A percentile compares a stretch with the other conserved stretches of the same genome.
phyloP scores from a whole-genome alignment of 1,139 yeast species.

The Saccharomyces hybrid region DNA sequence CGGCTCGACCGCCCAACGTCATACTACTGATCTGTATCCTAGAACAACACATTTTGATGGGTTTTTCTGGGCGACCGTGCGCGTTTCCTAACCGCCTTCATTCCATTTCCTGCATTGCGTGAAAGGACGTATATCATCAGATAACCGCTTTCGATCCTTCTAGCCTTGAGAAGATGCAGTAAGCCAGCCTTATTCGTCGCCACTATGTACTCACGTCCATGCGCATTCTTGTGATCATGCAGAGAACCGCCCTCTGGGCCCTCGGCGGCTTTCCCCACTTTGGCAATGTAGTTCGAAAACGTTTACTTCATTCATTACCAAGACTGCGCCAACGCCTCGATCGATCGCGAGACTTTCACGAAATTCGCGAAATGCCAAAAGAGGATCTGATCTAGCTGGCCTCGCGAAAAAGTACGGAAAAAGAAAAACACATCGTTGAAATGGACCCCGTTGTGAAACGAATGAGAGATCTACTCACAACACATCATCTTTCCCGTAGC shows the following conservation, averaged over 20 bases:
- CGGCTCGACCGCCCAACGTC: not conserved
- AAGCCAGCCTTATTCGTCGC: not conserved
- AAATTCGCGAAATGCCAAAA: not conserved
- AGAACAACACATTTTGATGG: not conserved
- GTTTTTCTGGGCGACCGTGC: not conserved
- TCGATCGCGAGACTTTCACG: not conserved
- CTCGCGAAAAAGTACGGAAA: not conserved
- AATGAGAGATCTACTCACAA: not conserved
- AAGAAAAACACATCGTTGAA: not conserved
- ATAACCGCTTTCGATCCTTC: not conserved
- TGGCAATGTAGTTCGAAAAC: not conserved
- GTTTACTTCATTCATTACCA: not conserved
- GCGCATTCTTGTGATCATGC: not conserved
- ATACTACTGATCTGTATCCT: not conserved
- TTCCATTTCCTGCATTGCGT: not conserved
- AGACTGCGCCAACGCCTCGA: not conserved
- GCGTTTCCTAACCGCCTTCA: not conserved
- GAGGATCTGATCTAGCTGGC: not conserved
- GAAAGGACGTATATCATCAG: not conserved
- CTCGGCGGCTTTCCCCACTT: not conserved
- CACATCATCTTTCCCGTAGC: not conserved
- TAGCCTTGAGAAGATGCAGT: not conserved
- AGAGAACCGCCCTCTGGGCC: not conserved
- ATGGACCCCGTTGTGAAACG: not conserved
- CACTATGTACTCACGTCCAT: not conserved